Conservation (phyloP, 495 filamentous ascomycete genomes). For the Penicillium steckii region DNA sequence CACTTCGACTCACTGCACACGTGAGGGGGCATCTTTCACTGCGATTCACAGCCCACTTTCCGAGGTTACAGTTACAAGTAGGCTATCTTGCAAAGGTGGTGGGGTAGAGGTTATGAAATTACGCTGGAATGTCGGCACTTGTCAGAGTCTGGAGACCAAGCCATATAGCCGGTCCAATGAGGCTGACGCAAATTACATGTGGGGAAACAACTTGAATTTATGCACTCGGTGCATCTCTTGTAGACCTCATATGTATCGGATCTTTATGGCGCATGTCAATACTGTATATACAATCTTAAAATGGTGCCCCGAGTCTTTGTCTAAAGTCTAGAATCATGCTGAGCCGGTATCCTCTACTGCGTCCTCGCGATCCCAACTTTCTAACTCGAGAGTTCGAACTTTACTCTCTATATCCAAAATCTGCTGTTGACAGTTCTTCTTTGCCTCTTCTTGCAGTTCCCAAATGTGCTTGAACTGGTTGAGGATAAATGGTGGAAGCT, state of each 20-base stretch:
- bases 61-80: constrained; percentile 14
- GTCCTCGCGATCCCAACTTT: constrained; percentile 71
- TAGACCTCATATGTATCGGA: neutral
- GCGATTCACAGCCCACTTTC: neutral
- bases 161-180: constrained; percentile 16
- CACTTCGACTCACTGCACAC: no score
- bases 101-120: constrained; percentile 1
- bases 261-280: neutral
- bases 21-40: neutral
- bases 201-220: neutral
- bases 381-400: constrained; percentile 63
- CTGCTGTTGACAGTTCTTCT: constrained; percentile 38
- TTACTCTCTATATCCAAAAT: constrained; percentile 54
- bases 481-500: constrained; percentile 66
- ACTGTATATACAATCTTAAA: no score
- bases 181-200: neutral
- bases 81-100: constrained; percentile 18
- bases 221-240: neutral
- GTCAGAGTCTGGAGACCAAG: neutral
- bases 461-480: constrained; percentile 65
- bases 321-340: constrained; percentile 23
- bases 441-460: constrained; percentile 63
- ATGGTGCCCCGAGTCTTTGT: neutral
- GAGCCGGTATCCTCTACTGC: constrained; percentile 71
- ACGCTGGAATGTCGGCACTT: neutral